Evolutionary conservation across 148 eudicot species (phyloP).

Genomic region (Selenicereus undatus): DNA sequence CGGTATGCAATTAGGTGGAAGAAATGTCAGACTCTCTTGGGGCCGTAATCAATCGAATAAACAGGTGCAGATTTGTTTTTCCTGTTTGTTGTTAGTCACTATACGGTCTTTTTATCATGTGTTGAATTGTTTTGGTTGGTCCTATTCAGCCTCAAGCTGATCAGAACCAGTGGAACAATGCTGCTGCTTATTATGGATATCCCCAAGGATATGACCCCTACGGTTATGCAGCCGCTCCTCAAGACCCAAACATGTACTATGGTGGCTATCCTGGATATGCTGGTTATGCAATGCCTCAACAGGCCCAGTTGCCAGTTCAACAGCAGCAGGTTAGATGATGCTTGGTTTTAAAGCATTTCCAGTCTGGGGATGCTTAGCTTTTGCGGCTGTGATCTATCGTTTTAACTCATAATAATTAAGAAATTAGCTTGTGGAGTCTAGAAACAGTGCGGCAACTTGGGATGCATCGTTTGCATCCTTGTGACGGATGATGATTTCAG

Average conservation of each 20-base stretch:
- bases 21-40: conserved; percentile 89
- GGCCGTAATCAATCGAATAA: conserved; percentile 89
- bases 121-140: conserved; percentile 10
- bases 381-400: not conserved
- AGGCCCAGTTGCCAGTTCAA: conserved; percentile 46
- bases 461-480: too few species aligned
- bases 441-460: too few species aligned
- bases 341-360: not conserved
- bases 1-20: conserved; percentile 79
- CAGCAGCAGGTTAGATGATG: conserved; percentile 42
- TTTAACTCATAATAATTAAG: too few species aligned
- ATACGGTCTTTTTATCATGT: not conserved
- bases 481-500: not conserved
- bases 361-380: not conserved
- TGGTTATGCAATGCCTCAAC: conserved; percentile 63
- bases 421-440: too few species aligned
- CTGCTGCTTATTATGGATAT: conserved; percentile 69
- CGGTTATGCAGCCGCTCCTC: conserved; percentile 70
- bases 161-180: conserved; percentile 57
- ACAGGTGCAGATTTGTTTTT: conserved; percentile 38
- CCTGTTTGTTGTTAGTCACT: not conserved
- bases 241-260: conserved; percentile 79
- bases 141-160: conserved; percentile 59
- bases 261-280: conserved; percentile 82
- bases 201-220: conserved; percentile 70